These are phyloP conservation scores for Cryptosporidium meleagridis DNA, from an alignment of 169 alveolate genomes.

Conservation along the genomic window DNA sequence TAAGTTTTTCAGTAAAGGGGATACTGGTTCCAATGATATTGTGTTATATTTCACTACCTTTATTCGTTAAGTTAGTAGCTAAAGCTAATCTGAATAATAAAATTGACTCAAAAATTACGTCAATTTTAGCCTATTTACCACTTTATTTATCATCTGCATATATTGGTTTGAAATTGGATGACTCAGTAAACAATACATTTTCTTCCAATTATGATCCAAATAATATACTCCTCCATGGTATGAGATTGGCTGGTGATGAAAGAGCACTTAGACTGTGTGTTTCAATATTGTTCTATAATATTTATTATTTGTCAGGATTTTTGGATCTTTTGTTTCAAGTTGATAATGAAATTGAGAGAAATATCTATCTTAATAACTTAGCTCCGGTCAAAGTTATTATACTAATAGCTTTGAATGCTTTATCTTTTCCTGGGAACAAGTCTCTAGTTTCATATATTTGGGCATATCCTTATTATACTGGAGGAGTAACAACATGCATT, in stretches of 20 bases:
- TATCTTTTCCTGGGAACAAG: constrained; percentile 66
- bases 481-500: constrained; percentile 53
- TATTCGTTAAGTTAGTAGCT: neutral
- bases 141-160: constrained; percentile 18
- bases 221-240: neutral
- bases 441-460: constrained; percentile 56
- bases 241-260: constrained; percentile 34
- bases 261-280: constrained; percentile 24
- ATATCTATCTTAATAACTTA: constrained; percentile 1
- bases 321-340: constrained; percentile 26
- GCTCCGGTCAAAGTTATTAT: constrained; percentile 16
- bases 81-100: neutral
- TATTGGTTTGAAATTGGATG: constrained; percentile 40
- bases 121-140: constrained; percentile 39
- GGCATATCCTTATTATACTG: constrained; percentile 70
- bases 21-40: constrained; percentile 18
- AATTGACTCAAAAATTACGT: constrained; percentile 9
- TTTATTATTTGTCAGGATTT: constrained; percentile 55
- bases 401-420: constrained; percentile 37
- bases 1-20: constrained; percentile 22
- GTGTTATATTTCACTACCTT: neutral
- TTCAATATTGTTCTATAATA: constrained; percentile 47
- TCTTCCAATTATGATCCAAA: neutral
- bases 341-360: constrained; percentile 26
- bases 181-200: constrained; percentile 1